Evolutionary conservation across 306 rosid species (phyloP).

Genomic region (peach (Prunus persica)): DNA sequence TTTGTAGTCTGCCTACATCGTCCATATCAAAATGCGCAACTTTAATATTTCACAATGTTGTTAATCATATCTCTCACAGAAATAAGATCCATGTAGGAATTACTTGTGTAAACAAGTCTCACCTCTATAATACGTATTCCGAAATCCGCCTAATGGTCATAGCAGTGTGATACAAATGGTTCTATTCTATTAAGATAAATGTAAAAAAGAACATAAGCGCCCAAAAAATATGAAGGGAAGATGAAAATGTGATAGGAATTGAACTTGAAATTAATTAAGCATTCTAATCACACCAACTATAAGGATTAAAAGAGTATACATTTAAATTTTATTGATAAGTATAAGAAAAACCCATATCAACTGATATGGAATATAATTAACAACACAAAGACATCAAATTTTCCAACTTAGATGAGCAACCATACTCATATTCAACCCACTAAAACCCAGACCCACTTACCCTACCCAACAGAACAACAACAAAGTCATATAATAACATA

Average conservation of each 20-base stretch:
- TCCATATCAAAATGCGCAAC: too few species aligned
- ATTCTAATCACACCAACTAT: not conserved
- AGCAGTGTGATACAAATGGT: not conserved
- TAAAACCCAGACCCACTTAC: not conserved
- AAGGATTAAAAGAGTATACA: not conserved
- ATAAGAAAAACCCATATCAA: conserved; percentile 27
- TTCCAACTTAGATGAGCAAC: conserved; percentile 39
- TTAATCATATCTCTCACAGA: not conserved
- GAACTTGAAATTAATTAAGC: not conserved
- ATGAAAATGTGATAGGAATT: not conserved
- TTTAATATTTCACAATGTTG: not conserved
- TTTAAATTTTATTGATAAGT: conserved; percentile 25
- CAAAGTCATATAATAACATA: not conserved
- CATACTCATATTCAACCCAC: conserved; percentile 26
- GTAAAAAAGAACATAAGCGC: not conserved
- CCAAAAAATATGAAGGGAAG: not conserved
- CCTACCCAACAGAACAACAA: conserved; percentile 25
- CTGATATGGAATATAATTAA: conserved; percentile 18
- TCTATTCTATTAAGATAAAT: not conserved
- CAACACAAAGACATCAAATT: conserved; percentile 18
- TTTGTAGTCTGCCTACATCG: too few species aligned
- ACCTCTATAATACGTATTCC: not conserved
- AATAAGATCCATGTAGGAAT: not conserved
- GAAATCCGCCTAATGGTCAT: not conserved
- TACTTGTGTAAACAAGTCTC: not conserved